Evolutionary conservation across 106 monocot species (phyloP).

Genomic region (Dendrobium nobile): DNA sequence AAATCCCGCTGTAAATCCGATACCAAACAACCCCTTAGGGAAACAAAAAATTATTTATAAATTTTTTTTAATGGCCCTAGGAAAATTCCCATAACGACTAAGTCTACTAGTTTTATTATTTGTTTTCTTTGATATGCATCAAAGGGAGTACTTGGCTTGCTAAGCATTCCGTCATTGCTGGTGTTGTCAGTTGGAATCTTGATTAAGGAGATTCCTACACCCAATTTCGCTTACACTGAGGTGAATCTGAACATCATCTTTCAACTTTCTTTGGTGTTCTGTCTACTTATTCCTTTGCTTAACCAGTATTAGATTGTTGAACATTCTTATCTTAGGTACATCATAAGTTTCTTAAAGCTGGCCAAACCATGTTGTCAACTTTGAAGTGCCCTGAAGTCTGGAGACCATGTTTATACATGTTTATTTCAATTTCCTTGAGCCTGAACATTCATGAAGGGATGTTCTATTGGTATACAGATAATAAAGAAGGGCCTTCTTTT

Average conservation of each 20-base stretch:
- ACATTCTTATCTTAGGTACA: slow-evolving; percentile 28
- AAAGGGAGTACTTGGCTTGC: slow-evolving; percentile 64
- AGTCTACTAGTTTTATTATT: not conserved
- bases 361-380: slow-evolving; percentile 47
- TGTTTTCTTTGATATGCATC: not conserved
- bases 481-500: slow-evolving; percentile 58
- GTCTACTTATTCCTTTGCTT: not conserved
- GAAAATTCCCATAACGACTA: not conserved
- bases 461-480: slow-evolving; percentile 89
- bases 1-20: no score
- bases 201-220: slow-evolving; percentile 33
- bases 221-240: slow-evolving; percentile 47
- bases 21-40: no score
- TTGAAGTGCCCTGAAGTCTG: slow-evolving; percentile 53
- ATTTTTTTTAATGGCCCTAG: not conserved
- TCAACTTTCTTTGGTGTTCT: not conserved
- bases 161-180: slow-evolving; percentile 51
- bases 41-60: no score
- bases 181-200: slow-evolving; percentile 54
- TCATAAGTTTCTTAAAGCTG: slow-evolving; percentile 55
- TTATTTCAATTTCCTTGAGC: slow-evolving; percentile 54
- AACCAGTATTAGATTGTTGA: not conserved
- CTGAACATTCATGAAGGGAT: slow-evolving; percentile 71
- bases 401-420: slow-evolving; percentile 78
- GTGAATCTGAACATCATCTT: slow-evolving; percentile 10